phyloP scores from a whole-genome alignment of 2,329 filamentous ascomycete species.

The Pseudogymnoascus verrucosus region DNA sequence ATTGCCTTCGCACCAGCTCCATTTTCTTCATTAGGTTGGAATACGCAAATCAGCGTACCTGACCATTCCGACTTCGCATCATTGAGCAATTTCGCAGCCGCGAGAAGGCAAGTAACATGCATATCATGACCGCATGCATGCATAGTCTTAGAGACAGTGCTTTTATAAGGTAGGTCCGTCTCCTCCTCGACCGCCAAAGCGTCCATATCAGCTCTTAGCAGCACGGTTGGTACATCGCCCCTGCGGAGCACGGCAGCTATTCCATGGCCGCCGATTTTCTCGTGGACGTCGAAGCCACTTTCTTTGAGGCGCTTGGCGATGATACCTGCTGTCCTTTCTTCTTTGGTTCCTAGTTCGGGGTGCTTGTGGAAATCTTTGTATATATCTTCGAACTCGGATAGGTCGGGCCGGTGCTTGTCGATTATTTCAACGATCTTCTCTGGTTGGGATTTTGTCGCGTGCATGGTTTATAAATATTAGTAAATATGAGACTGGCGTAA shows the following conservation, averaged over 20 bases:
- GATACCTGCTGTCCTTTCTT: not conserved
- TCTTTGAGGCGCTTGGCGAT: not conserved
- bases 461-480: not conserved
- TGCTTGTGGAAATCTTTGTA: slow-evolving; percentile 1
- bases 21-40: slow-evolving; percentile 53
- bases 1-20: slow-evolving; percentile 49
- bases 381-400: not conserved
- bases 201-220: not conserved
- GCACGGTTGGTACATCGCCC: not conserved
- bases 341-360: slow-evolving; percentile 3
- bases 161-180: not conserved
- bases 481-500: not conserved
- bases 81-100: slow-evolving; percentile 37
- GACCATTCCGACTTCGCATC: slow-evolving; percentile 37
- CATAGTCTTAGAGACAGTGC: not conserved
- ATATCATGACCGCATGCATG: slow-evolving; percentile 44
- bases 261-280: slow-evolving; percentile 3
- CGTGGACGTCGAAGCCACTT: not conserved
- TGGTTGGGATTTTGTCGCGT: not conserved
- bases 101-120: slow-evolving; percentile 45
- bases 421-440: not conserved
- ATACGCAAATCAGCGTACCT: slow-evolving; percentile 48
- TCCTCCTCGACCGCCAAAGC: not conserved
- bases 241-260: not conserved
- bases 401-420: not conserved